Evolutionary conservation across 176 grass and related monocot species (phyloP).

Genomic region (Musa beccarii): DNA sequence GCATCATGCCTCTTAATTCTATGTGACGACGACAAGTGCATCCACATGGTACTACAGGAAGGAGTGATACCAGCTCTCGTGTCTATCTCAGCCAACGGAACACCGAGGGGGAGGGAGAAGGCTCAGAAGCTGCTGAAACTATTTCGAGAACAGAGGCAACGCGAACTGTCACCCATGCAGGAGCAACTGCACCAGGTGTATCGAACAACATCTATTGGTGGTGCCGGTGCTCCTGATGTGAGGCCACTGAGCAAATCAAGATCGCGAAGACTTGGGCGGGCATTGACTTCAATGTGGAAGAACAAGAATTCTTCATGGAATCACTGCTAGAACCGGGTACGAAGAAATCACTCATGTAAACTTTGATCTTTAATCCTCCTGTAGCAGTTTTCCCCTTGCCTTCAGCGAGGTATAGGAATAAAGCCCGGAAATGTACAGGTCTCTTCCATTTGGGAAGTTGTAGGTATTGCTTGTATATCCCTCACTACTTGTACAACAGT

Average conservation of each 20-base stretch:
- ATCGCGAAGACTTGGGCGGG: conserved; percentile 6
- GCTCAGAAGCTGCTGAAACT: conserved; percentile 57
- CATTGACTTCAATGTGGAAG: conserved; percentile 13
- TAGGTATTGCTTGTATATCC: too few relatives aligned
- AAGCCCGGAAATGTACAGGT: not conserved
- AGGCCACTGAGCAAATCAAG: conserved; percentile 1
- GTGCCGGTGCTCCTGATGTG: not conserved
- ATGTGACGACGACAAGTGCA: conserved; percentile 40
- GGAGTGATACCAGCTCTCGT: conserved; percentile 69
- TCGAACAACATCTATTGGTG: not conserved
- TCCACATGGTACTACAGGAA: conserved; percentile 57
- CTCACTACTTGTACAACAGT: too few relatives aligned
- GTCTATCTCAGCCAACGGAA: conserved; percentile 44
- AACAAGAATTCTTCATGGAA: not conserved
- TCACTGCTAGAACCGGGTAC: not conserved
- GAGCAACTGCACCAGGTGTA: conserved; percentile 38
- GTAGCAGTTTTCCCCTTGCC: not conserved
- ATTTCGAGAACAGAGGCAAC: conserved; percentile 67
- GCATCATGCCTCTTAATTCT: conserved; percentile 55
- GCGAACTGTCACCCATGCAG: conserved; percentile 26
- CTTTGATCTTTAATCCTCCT: not conserved
- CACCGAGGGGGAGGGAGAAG: conserved; percentile 45
- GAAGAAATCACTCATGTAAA: not conserved
- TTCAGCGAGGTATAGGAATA: not conserved
- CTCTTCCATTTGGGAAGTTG: too few relatives aligned